Conservation (phyloP, 2,329 filamentous ascomycete species). For the Boeremia exigua region DNA sequence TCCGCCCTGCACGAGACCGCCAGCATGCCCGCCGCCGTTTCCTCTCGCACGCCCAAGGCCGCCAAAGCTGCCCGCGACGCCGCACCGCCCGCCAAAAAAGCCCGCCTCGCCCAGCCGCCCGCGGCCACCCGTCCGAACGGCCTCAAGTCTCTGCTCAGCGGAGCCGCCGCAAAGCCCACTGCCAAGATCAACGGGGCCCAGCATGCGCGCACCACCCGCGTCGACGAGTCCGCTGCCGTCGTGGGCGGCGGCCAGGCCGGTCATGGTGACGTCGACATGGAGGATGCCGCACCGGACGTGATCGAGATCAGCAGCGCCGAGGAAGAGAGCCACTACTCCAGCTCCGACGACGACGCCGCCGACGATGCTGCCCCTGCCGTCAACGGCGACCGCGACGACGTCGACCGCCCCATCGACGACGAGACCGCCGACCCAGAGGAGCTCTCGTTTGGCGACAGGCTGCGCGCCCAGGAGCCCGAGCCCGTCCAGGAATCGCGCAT, state of each 20-base stretch:
- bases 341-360: slow-evolving; percentile 42
- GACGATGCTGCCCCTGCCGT: slow-evolving; percentile 35
- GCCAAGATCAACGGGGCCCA: slow-evolving; percentile 61
- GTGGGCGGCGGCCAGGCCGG: slow-evolving; percentile 59
- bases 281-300: slow-evolving; percentile 43
- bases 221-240: slow-evolving; percentile 64
- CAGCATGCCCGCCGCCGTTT: slow-evolving; percentile 44
- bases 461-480: slow-evolving; percentile 65
- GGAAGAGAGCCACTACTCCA: slow-evolving; percentile 49
- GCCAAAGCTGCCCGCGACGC: slow-evolving; percentile 33
- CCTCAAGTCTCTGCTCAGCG: slow-evolving; percentile 43
- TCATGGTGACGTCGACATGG: slow-evolving; percentile 50
- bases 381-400: slow-evolving; percentile 34
- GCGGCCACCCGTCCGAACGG: slow-evolving; percentile 31
- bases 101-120: slow-evolving; percentile 42
- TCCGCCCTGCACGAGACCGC: slow-evolving; percentile 18
- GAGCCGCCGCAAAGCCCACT: slow-evolving; percentile 46
- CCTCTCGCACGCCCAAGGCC: slow-evolving; percentile 32
- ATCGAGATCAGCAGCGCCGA: slow-evolving; percentile 58
- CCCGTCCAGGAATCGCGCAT: slow-evolving; percentile 49
- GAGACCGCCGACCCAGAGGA: slow-evolving; percentile 54
- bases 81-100: slow-evolving; percentile 46
- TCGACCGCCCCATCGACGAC: slow-evolving; percentile 46
- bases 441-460: slow-evolving; percentile 86
- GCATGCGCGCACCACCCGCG: slow-evolving; percentile 56